Evolutionary conservation across 345 rosid genomes (phyloP).

Genomic region (Raphanus sativus): DNA sequence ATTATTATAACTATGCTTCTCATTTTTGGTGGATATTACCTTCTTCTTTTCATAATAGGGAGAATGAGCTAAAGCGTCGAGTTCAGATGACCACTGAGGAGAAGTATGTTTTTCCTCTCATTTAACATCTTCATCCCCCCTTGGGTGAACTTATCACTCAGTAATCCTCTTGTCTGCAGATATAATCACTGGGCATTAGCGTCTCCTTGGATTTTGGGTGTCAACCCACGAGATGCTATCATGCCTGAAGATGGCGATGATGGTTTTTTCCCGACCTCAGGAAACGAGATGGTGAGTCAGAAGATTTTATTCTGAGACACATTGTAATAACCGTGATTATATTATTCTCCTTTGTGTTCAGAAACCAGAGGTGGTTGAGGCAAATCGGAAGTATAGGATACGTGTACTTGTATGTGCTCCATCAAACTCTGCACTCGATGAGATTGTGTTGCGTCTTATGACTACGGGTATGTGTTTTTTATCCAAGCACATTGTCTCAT

Average conservation of each 20-base stretch:
- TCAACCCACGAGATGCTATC: conserved; percentile 77
- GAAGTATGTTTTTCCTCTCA: conserved; percentile 55
- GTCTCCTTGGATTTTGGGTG: conserved; percentile 81
- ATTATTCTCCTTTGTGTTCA: conserved; percentile 34
- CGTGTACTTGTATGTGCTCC: conserved; percentile 96
- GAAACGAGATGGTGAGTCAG: conserved; percentile 78
- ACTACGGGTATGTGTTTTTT: conserved; percentile 56
- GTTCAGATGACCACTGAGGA: conserved; percentile 66
- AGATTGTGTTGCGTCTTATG: conserved; percentile 84
- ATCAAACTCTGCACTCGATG: conserved; percentile 98
- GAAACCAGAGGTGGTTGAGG: conserved; percentile 85
- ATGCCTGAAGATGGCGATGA: conserved; percentile 89
- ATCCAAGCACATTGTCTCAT: not conserved
- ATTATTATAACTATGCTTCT: not conserved
- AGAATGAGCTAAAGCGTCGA: conserved; percentile 48
- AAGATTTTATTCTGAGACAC: conserved; percentile 1
- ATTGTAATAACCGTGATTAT: not conserved
- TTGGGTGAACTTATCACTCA: not conserved
- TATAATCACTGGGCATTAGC: conserved; percentile 71
- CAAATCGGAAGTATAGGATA: conserved; percentile 65
- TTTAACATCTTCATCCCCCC: not conserved
- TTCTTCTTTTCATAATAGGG: conserved; percentile 42
- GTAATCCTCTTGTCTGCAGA: conserved; percentile 43
- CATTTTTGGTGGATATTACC: not conserved
- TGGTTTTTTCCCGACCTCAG: conserved; percentile 86